Evolutionary conservation across 108 stramenopile genomes (phyloP).

Genomic region (Cylindrotheca closterium): DNA sequence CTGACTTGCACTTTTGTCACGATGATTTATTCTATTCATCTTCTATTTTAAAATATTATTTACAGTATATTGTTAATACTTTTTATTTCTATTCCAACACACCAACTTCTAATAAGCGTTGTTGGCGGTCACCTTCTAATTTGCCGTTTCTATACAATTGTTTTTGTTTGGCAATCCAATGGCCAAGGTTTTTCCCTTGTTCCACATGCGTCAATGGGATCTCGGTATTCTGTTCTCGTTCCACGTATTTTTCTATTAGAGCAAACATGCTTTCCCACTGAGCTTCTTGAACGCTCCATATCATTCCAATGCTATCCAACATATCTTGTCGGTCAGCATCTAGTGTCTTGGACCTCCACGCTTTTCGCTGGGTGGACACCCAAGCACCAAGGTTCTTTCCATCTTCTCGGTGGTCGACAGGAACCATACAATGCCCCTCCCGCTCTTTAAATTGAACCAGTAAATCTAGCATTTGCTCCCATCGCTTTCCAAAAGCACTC

Average conservation of each 20-base stretch:
- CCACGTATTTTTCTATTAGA: background rate
- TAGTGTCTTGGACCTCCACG: slow-evolving; percentile 1
- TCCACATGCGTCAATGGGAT: slow-evolving; percentile 6
- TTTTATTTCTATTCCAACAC: background rate
- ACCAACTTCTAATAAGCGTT: background rate
- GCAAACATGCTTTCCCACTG: slow-evolving; percentile 11
- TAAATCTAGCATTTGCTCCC: slow-evolving; percentile 5
- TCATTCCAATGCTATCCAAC: slow-evolving; percentile 9
- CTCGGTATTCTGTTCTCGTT: slow-evolving; percentile 4
- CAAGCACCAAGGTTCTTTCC: slow-evolving; percentile 1
- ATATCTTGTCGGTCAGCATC: background rate
- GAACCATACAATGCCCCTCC: slow-evolving; percentile 4
- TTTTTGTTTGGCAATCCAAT: slow-evolving; percentile 3
- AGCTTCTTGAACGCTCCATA: background rate
- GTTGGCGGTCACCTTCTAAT: background rate
- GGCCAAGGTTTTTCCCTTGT: slow-evolving; percentile 12
- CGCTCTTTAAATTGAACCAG: slow-evolving; percentile 6
- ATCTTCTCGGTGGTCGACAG: background rate
- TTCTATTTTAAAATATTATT: too few relatives aligned
- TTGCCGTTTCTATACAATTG: background rate
- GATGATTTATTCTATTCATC: too few relatives aligned
- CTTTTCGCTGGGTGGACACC: slow-evolving; percentile 5
- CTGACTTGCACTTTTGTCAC: background rate
- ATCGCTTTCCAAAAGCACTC: background rate
- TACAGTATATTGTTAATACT: too few relatives aligned